These are phyloP conservation scores for Nannochloropsis granulata DNA, from an alignment of 108 stramenopile genomes.

Conservation along the genomic window DNA sequence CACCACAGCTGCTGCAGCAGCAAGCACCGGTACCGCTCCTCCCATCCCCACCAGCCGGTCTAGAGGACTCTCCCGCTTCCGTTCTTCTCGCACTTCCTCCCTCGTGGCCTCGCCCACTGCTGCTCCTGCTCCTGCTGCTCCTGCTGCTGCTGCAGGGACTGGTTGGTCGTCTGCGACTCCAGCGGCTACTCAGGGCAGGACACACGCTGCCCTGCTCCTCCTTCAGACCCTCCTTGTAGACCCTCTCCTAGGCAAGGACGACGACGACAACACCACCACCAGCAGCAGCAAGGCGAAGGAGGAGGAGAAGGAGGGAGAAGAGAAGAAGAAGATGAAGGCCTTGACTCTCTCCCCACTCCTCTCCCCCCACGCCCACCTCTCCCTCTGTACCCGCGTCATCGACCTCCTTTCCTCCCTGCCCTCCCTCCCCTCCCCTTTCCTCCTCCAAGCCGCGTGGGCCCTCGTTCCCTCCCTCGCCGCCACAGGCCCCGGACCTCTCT, in stretches of 20 bases:
- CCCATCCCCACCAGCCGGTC: not conserved
- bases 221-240: not conserved
- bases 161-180: not conserved
- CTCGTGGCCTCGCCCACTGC: not conserved
- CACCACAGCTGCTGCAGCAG: too few species aligned
- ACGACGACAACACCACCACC: too few species aligned
- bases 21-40: not conserved
- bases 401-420: not conserved
- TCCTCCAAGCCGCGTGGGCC: not conserved
- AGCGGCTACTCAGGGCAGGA: not conserved
- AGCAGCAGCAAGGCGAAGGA: not conserved
- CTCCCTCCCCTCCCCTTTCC: not conserved
- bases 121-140: not conserved
- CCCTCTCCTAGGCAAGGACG: not conserved
- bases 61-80: too few species aligned
- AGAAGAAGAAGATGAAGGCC: not conserved
- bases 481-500: not conserved
- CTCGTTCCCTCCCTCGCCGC: not conserved
- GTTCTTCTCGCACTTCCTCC: not conserved
- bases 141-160: too few species aligned
- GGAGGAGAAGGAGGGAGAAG: not conserved
- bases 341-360: not conserved
- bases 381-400: not conserved
- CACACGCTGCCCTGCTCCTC: not conserved
- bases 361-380: not conserved